Conservation (phyloP, 2,329 filamentous ascomycete genomes). For the Cordyceps cateniannulata region DNA sequence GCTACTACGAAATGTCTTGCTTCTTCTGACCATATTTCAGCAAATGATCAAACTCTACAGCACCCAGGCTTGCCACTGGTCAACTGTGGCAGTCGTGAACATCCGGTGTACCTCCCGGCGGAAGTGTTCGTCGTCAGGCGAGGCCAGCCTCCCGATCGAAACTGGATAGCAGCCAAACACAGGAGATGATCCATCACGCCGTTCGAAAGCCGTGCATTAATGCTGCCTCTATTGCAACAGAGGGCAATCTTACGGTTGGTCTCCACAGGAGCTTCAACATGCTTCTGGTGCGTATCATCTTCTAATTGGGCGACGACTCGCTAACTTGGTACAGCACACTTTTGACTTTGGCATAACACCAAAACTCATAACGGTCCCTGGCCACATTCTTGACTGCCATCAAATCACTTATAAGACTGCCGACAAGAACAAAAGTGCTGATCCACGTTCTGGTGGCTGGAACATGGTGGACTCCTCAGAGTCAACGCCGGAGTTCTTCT, state of each 20-base stretch:
- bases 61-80: slow-evolving; percentile 41
- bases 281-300: slow-evolving; percentile 26
- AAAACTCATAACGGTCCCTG: slow-evolving; percentile 54
- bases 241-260: slow-evolving; percentile 44
- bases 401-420: slow-evolving; percentile 43
- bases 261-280: slow-evolving; percentile 31
- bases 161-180: slow-evolving; percentile 50
- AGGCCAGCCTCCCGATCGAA: slow-evolving; percentile 47
- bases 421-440: slow-evolving; percentile 16
- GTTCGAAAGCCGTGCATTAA: slow-evolving; percentile 50
- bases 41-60: slow-evolving; percentile 29
- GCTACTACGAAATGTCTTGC: not conserved
- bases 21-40: slow-evolving; percentile 18
- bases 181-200: slow-evolving; percentile 55
- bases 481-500: slow-evolving; percentile 39
- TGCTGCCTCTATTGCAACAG: slow-evolving; percentile 45
- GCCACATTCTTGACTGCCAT: slow-evolving; percentile 51
- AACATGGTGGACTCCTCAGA: slow-evolving; percentile 40
- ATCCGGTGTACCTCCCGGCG: slow-evolving; percentile 51
- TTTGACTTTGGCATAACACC: slow-evolving; percentile 48
- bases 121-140: slow-evolving; percentile 50
- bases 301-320: slow-evolving; percentile 13
- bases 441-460: slow-evolving; percentile 37
- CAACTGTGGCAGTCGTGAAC: slow-evolving; percentile 49
- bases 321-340: slow-evolving; percentile 23